Evolutionary conservation across 257 asterid genomes (phyloP).

Genomic region (Prunella vulgaris): DNA sequence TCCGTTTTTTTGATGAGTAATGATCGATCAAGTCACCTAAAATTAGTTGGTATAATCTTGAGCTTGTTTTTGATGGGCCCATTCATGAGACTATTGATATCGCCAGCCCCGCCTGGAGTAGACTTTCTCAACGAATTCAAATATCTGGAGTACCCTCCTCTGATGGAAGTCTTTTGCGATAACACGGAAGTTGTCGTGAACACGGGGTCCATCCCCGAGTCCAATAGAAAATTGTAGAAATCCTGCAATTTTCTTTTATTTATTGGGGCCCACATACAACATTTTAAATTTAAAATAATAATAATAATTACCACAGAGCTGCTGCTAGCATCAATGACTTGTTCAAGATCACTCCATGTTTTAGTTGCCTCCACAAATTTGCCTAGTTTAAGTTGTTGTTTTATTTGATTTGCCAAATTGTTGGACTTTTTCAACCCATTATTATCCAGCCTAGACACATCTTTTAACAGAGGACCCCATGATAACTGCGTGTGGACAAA

Average conservation of each 20-base stretch:
- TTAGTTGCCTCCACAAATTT: constrained; percentile 58
- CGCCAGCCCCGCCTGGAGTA: constrained; percentile 51
- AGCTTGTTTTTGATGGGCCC: constrained; percentile 70
- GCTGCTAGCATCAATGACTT: constrained; percentile 40
- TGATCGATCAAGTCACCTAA: constrained; percentile 54
- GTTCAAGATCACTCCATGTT: constrained; percentile 60
- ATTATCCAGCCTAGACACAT: constrained; percentile 73
- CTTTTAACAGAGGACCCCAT: constrained; percentile 96
- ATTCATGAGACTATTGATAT: constrained; percentile 60
- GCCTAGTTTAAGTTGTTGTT: constrained; percentile 43
- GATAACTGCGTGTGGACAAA: no score
- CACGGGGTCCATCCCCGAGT: constrained; percentile 64
- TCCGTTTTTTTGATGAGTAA: no score
- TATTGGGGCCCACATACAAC: no score
- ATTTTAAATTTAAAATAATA: no score
- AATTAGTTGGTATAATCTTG: constrained; percentile 58
- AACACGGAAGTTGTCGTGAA: constrained; percentile 50
- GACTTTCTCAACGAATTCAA: constrained; percentile 45
- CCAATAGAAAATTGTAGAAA: constrained; percentile 85
- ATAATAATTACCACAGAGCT: constrained; percentile 50
- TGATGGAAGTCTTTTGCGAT: constrained; percentile 34
- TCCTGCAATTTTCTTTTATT: constrained; percentile 42
- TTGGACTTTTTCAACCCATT: constrained; percentile 60
- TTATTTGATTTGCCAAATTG: constrained; percentile 65
- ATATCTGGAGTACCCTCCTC: constrained; percentile 60